Percentiles rank a stretch among this genome's conserved stretches.
These are phyloP conservation scores for Ophiobolus disseminans DNA, from an alignment of 2,329 filamentous ascomycete species.

Conservation along the genomic window DNA sequence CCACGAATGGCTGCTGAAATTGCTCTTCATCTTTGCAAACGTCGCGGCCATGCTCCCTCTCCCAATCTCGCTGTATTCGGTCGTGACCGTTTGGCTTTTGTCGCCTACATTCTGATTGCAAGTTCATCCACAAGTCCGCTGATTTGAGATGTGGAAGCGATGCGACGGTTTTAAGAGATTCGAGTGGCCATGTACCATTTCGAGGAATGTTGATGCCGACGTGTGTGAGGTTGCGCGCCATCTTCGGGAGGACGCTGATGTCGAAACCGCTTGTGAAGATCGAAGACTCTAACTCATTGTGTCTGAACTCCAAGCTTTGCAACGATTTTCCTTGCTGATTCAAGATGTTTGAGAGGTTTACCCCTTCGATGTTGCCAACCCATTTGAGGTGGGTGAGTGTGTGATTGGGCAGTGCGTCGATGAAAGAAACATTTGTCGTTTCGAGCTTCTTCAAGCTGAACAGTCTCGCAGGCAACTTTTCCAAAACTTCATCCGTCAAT, in stretches of 20 bases:
- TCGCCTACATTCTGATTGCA: slow-evolving; percentile 13
- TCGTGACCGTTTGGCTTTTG: not conserved
- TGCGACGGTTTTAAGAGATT: slow-evolving; percentile 8
- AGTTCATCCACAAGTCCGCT: slow-evolving; percentile 17
- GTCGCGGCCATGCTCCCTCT: not conserved
- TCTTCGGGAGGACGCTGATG: slow-evolving; percentile 3
- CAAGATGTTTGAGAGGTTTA: slow-evolving; percentile 7
- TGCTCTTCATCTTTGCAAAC: slow-evolving; percentile 10
- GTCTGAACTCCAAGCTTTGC: slow-evolving; percentile 9
- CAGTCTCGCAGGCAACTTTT: not conserved
- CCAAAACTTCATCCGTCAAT: not conserved
- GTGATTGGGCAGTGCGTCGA: slow-evolving; percentile 8
- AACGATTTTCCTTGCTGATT: slow-evolving; percentile 16
- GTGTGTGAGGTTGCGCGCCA: slow-evolving; percentile 13
- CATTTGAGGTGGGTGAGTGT: slow-evolving; percentile 13
- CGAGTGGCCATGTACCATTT: slow-evolving; percentile 23
- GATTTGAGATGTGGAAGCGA: slow-evolving; percentile 9
- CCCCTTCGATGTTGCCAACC: not conserved
- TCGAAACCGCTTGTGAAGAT: slow-evolving; percentile 3
- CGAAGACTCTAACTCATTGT: not conserved
- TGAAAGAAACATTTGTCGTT: slow-evolving; percentile 9
- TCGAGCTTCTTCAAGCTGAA: slow-evolving; percentile 6
- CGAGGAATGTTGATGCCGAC: slow-evolving; percentile 18
- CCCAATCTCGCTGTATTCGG: not conserved
- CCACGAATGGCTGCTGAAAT: slow-evolving; percentile 11